phyloP scores from a whole-genome alignment of 371 early-diverging fungal species.

The Nosema muscidifuracis region DNA sequence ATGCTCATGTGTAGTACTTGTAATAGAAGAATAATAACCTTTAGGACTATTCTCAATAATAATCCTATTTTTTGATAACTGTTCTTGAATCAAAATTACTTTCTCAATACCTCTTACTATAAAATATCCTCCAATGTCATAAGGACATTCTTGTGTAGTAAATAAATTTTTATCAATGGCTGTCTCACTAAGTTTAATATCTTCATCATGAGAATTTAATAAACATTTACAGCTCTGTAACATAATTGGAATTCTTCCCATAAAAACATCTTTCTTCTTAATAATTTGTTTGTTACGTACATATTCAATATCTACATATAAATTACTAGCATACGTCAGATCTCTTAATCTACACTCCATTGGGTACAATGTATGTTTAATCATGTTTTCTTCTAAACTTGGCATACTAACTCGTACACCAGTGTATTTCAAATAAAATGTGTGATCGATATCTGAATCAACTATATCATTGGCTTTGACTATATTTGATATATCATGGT shows the following conservation, averaged over 20 bases:
- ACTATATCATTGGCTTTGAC: conserved; percentile 83
- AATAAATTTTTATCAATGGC: conserved; percentile 33
- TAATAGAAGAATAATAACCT: conserved; percentile 77
- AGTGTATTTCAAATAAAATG: conserved; percentile 77
- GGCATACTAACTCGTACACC: conserved; percentile 59
- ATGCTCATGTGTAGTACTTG: conserved; percentile 81
- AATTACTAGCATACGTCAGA: conserved; percentile 86
- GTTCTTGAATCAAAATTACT: conserved; percentile 98
- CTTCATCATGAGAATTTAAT: conserved; percentile 57
- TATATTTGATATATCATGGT: conserved; percentile 85
- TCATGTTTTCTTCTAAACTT: conserved; percentile 67
- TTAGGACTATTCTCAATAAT: conserved; percentile 84
- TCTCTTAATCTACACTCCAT: conserved; percentile 97
- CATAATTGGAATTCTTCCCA: conserved; percentile 98
- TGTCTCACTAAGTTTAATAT: not conserved
- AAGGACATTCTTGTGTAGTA: conserved; percentile 80
- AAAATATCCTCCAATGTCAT: conserved; percentile 99
- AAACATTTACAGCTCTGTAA: conserved; percentile 80
- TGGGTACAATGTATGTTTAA: conserved; percentile 70
- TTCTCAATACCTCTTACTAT: conserved; percentile 94
- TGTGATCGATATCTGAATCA: conserved; percentile 92
- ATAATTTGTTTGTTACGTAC: conserved; percentile 78
- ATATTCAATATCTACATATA: conserved; percentile 93
- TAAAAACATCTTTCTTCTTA: conserved; percentile 72
- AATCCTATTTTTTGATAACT: conserved; percentile 98